Base-by-base conservation (phyloP, 345 rosid genomes). In the Citrus medica region DNA sequence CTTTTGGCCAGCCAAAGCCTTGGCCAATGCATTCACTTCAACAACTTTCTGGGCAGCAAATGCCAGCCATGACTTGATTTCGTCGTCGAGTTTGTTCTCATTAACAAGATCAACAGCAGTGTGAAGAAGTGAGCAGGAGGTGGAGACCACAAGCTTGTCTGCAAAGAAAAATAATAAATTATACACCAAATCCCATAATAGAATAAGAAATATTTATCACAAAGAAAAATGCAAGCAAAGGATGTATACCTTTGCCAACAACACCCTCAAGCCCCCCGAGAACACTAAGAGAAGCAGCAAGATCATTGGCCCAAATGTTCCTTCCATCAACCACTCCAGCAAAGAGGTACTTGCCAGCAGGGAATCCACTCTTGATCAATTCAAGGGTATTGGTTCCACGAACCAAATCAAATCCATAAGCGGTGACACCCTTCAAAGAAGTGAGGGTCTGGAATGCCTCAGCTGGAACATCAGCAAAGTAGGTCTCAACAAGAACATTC, bases 291-390 rank as follows among this genome's bases (percentile, higher is more conserved):
- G 98, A 96, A 64, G 92, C 85, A 85, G 96, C 89, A 64, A 93
- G 99, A 80, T 95, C 97, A 82, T 95, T 94, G 74, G 98, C 98
- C 99, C 99, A 95, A 79, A 95, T 92, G 89, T 95, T 95, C 89
- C 99, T 91, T 79, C 99, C 99, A 66, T 95, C 99, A 78, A 93
- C 98, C 71, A 95, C 91, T 60, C 98, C 99, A 88, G 96, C 96
- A 78, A 95, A 93, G 67, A 95, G 93, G 82, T 89, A 87, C 82
- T 95, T 95, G n/a, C 92, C 97, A 73, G 82, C 5, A 16, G 99
- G 99, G 88, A 92, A 93, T 22, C 83, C 87, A 59, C 86, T 71
- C 92, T 92, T 92, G 89, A 95, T 86, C 88, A 95, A 87, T 60
- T 91, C 97, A 79, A 90, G 68, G 67, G 95, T 92, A 90, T 91